A percentile compares a stretch with the other conserved stretches of the same genome.
These are phyloP conservation scores for Talaromyces liani DNA, from an alignment of 495 filamentous ascomycete genomes.

Conservation along the genomic window DNA sequence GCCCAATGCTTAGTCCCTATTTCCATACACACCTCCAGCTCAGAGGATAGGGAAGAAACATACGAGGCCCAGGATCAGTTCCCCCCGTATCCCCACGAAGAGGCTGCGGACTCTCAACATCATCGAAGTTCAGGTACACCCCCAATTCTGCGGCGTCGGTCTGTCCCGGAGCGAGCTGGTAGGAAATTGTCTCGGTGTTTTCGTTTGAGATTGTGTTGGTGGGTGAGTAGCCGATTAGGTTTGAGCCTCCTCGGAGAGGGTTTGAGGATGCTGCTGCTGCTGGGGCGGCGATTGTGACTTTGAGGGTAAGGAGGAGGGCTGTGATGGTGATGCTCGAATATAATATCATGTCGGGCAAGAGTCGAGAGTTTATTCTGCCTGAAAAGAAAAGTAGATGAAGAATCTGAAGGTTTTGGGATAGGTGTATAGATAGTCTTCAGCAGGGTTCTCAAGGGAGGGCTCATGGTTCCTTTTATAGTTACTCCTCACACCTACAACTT, in stretches of 20 bases:
- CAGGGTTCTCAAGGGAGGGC: not conserved
- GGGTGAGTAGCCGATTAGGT: slow-evolving; percentile 31
- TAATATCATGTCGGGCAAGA: not conserved
- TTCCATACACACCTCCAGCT: not conserved
- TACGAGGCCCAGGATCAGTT: slow-evolving; percentile 57
- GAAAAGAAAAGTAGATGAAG: not conserved
- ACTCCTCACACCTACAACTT: not conserved
- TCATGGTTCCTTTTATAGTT: not conserved
- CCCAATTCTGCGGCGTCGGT: slow-evolving; percentile 49
- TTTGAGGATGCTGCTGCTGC: slow-evolving; percentile 11
- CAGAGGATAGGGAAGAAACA: slow-evolving; percentile 11
- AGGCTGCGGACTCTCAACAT: slow-evolving; percentile 58
- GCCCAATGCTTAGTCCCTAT: not conserved
- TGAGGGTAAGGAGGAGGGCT: not conserved
- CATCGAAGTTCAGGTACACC: slow-evolving; percentile 54
- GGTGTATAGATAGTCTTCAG: not conserved
- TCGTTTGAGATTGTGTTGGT: slow-evolving; percentile 22
- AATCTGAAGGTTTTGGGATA: not conserved
- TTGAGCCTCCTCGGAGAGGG: slow-evolving; percentile 23
- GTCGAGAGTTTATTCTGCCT: not conserved
- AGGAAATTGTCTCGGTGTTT: slow-evolving; percentile 28
- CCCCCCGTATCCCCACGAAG: slow-evolving; percentile 52
- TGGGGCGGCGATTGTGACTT: slow-evolving; percentile 6
- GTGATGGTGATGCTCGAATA: not conserved
- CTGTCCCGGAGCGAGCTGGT: slow-evolving; percentile 46